These are phyloP conservation scores for Barnettozyma siamensis DNA, from an alignment of 805 yeast genomes.

Conservation along the genomic window DNA sequence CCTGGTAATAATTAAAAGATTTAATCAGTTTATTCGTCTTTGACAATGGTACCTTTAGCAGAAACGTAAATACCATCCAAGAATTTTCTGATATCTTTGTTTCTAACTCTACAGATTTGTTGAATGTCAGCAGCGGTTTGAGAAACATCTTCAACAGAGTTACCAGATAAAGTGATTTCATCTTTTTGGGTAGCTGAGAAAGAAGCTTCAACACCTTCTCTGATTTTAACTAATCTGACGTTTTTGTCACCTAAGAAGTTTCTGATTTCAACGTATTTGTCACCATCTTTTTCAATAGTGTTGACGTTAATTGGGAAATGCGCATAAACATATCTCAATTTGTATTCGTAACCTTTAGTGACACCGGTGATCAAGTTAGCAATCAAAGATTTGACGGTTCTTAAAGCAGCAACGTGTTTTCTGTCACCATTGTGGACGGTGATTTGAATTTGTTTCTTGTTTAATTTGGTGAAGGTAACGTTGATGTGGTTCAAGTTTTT, in stretches of 20 bases:
- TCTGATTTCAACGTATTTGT: slow-evolving; percentile 86
- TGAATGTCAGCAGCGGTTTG: slow-evolving; percentile 98
- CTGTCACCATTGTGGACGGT: slow-evolving; percentile 98
- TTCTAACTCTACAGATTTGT: slow-evolving; percentile 97
- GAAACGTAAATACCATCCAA: slow-evolving; percentile 99
- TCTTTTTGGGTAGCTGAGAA: slow-evolving; percentile 85
- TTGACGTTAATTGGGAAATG: slow-evolving; percentile 99
- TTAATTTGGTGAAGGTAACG: slow-evolving; percentile 82
- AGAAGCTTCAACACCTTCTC: slow-evolving; percentile 85
- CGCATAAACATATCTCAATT: slow-evolving; percentile 99
- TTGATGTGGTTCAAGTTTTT: slow-evolving; percentile 93
- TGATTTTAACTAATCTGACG: slow-evolving; percentile 81
- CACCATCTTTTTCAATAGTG: slow-evolving; percentile 73
- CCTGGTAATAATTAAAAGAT: neutral
- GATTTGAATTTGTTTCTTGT: slow-evolving; percentile 71
- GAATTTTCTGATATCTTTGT: slow-evolving; percentile 99
- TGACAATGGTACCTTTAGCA: slow-evolving; percentile 83
- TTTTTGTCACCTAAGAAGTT: slow-evolving; percentile 99
- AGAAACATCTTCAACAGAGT: slow-evolving; percentile 95
- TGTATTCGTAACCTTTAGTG: slow-evolving; percentile 98
- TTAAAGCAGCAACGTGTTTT: slow-evolving; percentile 99
- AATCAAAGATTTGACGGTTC: slow-evolving; percentile 95
- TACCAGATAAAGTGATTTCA: slow-evolving; percentile 88
- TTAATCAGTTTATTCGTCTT: slow-evolving; percentile 38
- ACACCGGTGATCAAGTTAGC: slow-evolving; percentile 97